These are phyloP conservation scores for Hypoxylon trugodes DNA, from an alignment of 495 filamentous ascomycete species.

Conservation along the genomic window DNA sequence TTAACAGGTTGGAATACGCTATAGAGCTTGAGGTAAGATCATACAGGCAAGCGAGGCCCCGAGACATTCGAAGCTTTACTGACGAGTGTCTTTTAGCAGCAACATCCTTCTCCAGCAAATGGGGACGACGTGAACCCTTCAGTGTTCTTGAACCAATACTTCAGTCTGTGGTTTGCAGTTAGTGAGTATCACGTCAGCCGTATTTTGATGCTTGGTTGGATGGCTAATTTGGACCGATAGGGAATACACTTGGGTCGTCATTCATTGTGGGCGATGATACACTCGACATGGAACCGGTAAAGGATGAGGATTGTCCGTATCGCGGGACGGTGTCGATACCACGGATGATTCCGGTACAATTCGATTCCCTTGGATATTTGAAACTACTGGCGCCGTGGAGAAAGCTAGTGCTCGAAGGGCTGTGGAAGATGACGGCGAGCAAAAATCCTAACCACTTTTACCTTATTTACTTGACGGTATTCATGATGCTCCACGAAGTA, in stretches of 20 bases:
- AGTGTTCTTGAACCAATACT: slow-evolving; percentile 41
- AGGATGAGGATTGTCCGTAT: slow-evolving; percentile 31
- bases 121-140: slow-evolving; percentile 32
- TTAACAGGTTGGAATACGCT: slow-evolving; percentile 5
- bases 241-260: slow-evolving; percentile 49
- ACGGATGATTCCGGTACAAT: slow-evolving; percentile 59
- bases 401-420: slow-evolving; percentile 39
- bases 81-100: slow-evolving; percentile 2
- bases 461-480: slow-evolving; percentile 51
- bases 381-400: slow-evolving; percentile 43
- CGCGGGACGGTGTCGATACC: slow-evolving; percentile 44
- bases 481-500: slow-evolving; percentile 49
- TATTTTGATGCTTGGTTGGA: neutral
- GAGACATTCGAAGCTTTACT: neutral
- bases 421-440: slow-evolving; percentile 46
- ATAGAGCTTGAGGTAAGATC: slow-evolving; percentile 8
- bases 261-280: slow-evolving; percentile 46
- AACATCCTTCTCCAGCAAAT: slow-evolving; percentile 21
- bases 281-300: slow-evolving; percentile 44
- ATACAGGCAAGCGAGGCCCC: too few relatives aligned
- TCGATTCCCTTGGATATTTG: slow-evolving; percentile 55
- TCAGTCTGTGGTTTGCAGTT: slow-evolving; percentile 54
- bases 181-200: slow-evolving; percentile 40
- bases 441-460: slow-evolving; percentile 48
- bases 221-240: slow-evolving; percentile 26